Base-by-base conservation (phyloP, 371 early-diverging fungal genomes). In the Aphelidium insulamus region DNA sequence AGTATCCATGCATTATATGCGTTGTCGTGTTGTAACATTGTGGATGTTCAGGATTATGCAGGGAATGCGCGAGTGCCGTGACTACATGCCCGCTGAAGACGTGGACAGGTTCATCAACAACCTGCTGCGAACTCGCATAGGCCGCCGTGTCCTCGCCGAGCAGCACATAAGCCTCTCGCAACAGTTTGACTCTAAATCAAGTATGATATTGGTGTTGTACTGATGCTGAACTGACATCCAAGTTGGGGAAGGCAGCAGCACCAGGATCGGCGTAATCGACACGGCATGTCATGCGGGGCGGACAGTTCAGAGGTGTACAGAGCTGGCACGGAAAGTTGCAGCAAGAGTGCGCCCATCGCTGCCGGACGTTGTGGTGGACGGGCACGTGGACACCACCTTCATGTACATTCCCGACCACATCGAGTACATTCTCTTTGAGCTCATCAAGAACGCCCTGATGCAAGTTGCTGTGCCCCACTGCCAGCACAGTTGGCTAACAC, bases 351-450 rank as follows among this genome's bases (percentile, higher is more conserved):
- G 19, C 50, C 65, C 0, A 38, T 48, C 9, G 12, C 11, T 33
- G 2, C 74, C 74, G n/a, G 47, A 59, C 27, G 59, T 81, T 4
- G 29, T 62, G 2, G 44, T 79, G 21, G 71, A 77, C 38, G 76
- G 77, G 4, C 56, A 59, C 40, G 43, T 53, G 2, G 59, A 67
- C 26, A 66, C 72, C 12, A 44, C 47, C n/a, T 72, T 77, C 46
- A 72, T 69, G 32, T 80, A 77, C 45, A 74, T 82, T 21, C 83
- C 86, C 2, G 90, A 85, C 37, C 88, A 94, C 43, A 64, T 90
- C 34, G 84, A 87, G 49, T 85, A 86, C 46, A 77, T 90, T 26
- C 37, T 92, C n/a, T 84, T 76, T 39, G 94, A 90, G 54, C 52
- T 92, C 33, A 44, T 92, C 36, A 77, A 77, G 43, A 92, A 92